Evolutionary conservation across 805 yeast species (phyloP).

Genomic region (Metschnikowia proteae): DNA sequence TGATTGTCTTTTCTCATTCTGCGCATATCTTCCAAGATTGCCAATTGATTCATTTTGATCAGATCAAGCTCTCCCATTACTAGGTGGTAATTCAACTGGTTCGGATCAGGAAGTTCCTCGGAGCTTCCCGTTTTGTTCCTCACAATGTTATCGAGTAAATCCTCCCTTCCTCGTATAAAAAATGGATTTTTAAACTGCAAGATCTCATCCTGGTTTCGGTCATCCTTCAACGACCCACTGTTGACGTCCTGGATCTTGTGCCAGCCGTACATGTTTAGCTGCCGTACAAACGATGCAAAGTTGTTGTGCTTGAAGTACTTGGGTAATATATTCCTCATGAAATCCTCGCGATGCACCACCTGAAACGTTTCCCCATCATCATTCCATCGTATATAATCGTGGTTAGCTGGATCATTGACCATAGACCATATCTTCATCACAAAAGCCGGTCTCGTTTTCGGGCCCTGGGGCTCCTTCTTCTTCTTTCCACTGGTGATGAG

Average conservation of each 20-base stretch:
- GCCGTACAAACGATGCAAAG: conserved; percentile 94
- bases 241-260: conserved; percentile 93
- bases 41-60: conserved; percentile 71
- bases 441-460: conserved; percentile 80
- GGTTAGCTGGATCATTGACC: conserved; percentile 79
- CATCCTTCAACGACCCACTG: conserved; percentile 57
- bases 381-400: conserved; percentile 76
- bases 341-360: conserved; percentile 77
- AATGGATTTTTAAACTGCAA: conserved; percentile 87
- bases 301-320: conserved; percentile 92
- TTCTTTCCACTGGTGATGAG: conserved; percentile 18
- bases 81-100: conserved; percentile 42
- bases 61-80: conserved; percentile 69
- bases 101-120: conserved; percentile 24
- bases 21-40: conserved; percentile 79
- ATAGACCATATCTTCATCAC: conserved; percentile 92
- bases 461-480: conserved; percentile 30
- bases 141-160: conserved; percentile 77
- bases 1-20: conserved; percentile 86
- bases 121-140: conserved; percentile 54
- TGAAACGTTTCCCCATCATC: conserved; percentile 82
- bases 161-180: conserved; percentile 75
- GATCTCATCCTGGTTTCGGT: conserved; percentile 62
- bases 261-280: conserved; percentile 98
- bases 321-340: conserved; percentile 82